Percentiles rank a stretch among this genome's conserved stretches.
These are phyloP conservation scores for Penicillium lividum DNA, from an alignment of 495 filamentous ascomycete genomes.

Conservation along the genomic window DNA sequence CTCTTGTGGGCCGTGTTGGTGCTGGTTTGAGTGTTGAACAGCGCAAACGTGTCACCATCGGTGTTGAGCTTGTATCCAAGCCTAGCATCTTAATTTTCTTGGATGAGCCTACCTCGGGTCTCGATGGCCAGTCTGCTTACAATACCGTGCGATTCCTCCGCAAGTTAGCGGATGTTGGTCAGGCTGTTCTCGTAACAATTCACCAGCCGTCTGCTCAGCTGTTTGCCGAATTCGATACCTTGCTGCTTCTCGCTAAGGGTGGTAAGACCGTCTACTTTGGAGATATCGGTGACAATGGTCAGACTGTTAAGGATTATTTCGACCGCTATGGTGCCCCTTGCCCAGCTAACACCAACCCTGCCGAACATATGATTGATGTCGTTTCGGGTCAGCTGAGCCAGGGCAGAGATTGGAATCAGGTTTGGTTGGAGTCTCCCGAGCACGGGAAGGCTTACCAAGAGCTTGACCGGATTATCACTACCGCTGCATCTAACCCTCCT, in stretches of 20 bases:
- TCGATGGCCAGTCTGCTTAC: slow-evolving; percentile 64
- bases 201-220: slow-evolving; percentile 74
- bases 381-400: slow-evolving; percentile 50
- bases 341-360: slow-evolving; percentile 71
- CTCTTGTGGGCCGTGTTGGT: slow-evolving; percentile 54
- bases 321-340: slow-evolving; percentile 72
- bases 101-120: slow-evolving; percentile 75
- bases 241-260: slow-evolving; percentile 67
- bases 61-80: slow-evolving; percentile 67
- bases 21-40: slow-evolving; percentile 60
- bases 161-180: slow-evolving; percentile 65
- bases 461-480: slow-evolving; percentile 54
- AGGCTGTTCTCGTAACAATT: slow-evolving; percentile 74
- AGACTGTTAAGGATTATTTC: slow-evolving; percentile 68
- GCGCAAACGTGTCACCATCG: slow-evolving; percentile 66
- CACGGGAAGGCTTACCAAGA: slow-evolving; percentile 45
- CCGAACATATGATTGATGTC: slow-evolving; percentile 92
- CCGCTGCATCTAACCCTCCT: slow-evolving; percentile 34
- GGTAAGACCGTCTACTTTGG: slow-evolving; percentile 77
- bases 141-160: slow-evolving; percentile 65
- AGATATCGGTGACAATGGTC: slow-evolving; percentile 55
- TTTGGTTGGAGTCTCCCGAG: slow-evolving; percentile 62
- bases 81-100: slow-evolving; percentile 71
- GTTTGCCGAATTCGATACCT: slow-evolving; percentile 72
- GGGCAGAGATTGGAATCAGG: slow-evolving; percentile 59